These are phyloP conservation scores for Fusarium praegraminearum DNA, from an alignment of 2,329 filamentous ascomycete species.

Conservation along the genomic window DNA sequence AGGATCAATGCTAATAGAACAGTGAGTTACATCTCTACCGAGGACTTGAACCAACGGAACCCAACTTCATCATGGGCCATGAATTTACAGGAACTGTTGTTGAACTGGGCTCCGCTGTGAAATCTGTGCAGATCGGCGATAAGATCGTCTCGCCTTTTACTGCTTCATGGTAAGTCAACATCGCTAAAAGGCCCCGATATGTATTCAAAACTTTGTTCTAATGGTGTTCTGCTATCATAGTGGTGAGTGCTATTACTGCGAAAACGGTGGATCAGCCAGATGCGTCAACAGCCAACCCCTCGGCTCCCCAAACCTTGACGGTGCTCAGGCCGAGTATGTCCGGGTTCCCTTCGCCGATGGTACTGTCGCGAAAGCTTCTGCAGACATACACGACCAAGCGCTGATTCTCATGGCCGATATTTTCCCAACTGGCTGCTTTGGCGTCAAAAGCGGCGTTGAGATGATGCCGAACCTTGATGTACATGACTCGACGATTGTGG, in stretches of 20 bases:
- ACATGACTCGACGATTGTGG: conserved; percentile 72
- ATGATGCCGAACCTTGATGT: conserved; percentile 59
- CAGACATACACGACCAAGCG: conserved; percentile 74
- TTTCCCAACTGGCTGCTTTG: conserved; percentile 88
- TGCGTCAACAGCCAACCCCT: conserved; percentile 79
- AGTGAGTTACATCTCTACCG: conserved; percentile 91
- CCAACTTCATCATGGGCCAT: conserved; percentile 79
- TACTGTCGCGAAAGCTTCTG: conserved; percentile 77
- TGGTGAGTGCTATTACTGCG: conserved; percentile 84
- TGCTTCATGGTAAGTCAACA: conserved; percentile 71
- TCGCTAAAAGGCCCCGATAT: fast-evolving
- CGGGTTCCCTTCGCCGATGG: conserved; percentile 84
- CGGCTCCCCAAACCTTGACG: conserved; percentile 76
- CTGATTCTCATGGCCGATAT: conserved; percentile 93
- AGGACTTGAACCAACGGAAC: conserved; percentile 77
- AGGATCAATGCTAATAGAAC: background rate
- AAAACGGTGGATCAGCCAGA: conserved; percentile 78
- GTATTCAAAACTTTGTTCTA: too few species aligned
- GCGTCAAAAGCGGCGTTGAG: conserved; percentile 80
- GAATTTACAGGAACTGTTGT: conserved; percentile 85
- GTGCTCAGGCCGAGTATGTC: conserved; percentile 85
- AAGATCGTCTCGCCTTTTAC: conserved; percentile 89
- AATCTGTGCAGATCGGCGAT: conserved; percentile 78
- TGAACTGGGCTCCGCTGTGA: conserved; percentile 75
- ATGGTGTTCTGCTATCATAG: conserved; percentile 25